Percentiles rank a stretch among this genome's conserved stretches.
phyloP scores from a whole-genome alignment of 139 green algal genomes.

The Prasinococcaceae sp. region DNA sequence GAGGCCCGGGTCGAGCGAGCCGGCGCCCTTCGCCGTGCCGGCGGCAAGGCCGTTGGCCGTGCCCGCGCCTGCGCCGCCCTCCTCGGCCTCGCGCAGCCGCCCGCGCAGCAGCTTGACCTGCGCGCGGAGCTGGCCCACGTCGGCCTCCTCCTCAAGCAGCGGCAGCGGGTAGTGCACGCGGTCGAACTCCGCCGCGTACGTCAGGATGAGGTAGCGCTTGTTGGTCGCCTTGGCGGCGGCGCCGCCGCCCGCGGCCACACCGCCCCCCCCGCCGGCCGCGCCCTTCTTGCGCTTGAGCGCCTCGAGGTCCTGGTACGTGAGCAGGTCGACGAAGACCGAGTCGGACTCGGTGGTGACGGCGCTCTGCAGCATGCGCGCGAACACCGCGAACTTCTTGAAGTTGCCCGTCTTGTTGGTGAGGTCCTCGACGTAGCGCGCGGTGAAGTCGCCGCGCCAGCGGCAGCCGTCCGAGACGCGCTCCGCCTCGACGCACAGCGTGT shows the following conservation, averaged over 20 bases:
- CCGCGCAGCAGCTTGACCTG: conserved; percentile 34
- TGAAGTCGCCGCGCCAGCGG: conserved; percentile 56
- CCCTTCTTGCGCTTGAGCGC: conserved; percentile 45
- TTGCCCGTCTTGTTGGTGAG: conserved; percentile 75
- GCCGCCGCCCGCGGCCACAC: not conserved
- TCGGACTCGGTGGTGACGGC: conserved; percentile 53
- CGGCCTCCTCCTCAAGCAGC: conserved; percentile 49
- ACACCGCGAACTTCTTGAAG: conserved; percentile 71
- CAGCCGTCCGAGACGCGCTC: conserved; percentile 43
- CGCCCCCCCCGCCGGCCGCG: not conserved
- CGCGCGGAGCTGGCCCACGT: too few species aligned
- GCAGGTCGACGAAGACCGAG: conserved; percentile 69
- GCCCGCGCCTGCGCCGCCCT: too few species aligned
- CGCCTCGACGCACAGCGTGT: conserved; percentile 45
- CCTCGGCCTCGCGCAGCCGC: conserved; percentile 44
- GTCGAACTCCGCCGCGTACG: conserved; percentile 79
- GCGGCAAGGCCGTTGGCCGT: too few species aligned
- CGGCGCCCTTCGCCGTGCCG: not conserved
- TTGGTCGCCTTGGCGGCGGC: conserved; percentile 23
- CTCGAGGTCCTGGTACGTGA: conserved; percentile 70
- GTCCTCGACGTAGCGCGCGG: conserved; percentile 64
- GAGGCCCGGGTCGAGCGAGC: not conserved
- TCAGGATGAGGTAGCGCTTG: conserved; percentile 86
- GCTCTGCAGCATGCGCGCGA: conserved; percentile 66
- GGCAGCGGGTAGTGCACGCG: conserved; percentile 78